Base-by-base conservation (phyloP, 116 monocot species). In the Trichopus zeylanicus region DNA sequence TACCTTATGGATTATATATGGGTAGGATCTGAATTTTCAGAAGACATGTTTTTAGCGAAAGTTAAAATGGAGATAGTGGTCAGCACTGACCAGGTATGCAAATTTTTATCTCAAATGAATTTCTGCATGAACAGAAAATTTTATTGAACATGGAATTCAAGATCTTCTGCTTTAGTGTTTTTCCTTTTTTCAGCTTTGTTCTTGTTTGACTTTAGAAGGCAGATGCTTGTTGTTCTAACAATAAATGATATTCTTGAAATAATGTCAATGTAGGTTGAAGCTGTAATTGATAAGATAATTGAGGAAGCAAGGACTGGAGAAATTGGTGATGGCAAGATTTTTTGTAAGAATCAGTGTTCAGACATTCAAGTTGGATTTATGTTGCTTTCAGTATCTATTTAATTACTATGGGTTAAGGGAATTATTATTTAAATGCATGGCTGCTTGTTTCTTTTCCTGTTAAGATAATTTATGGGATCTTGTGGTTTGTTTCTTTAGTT, bases 301-400 rank as follows among this genome's bases (percentile, higher is more conserved):
- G 90, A 90, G 30, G 77, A 79, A 65, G 68, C 90, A 38, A 81
- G 85, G 66, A 90, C 90, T 27, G 90, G 90, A 63, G 86, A 91
- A 82, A 91, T 91, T 69, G 86, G 86, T 38, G 86, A 91, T 71
- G 90, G 90, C 19, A 91, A 91, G 62, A 91, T 91, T 47, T 91
- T 91, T 39, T 51, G 86, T 91, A 77, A 73, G 78, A 24, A 56
- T 30, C 48, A 33, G 13, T 26, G 5, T 60, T n/a, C n/a, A n/a
- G n/a, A n/a, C n/a, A n/a, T n/a, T n/a, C n/a, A n/a, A n/a, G n/a
- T n/a, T n/a, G n/a, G n/a, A n/a, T n/a, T n/a, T n/a, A n/a, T n/a
- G n/a, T n/a, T n/a, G n/a, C n/a, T n/a, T n/a, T n/a, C n/a, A n/a
- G n/a, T n/a, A n/a, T n/a, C n/a, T n/a, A n/a, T n/a, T n/a, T n/a